Evolutionary conservation across 331 rosid species (phyloP).

Genomic region (Acacia concinna): DNA sequence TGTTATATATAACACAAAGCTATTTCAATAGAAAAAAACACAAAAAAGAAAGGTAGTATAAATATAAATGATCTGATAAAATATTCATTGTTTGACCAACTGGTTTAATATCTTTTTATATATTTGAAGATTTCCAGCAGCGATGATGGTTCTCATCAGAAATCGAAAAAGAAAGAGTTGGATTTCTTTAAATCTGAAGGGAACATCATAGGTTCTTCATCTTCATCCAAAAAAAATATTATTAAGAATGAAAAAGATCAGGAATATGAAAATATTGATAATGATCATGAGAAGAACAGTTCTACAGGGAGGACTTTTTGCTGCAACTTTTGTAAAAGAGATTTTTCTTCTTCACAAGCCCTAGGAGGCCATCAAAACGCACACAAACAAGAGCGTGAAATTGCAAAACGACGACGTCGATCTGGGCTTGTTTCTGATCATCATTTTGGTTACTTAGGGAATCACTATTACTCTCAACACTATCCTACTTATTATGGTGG

Average conservation of each 20-base stretch:
- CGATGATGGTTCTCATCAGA: constrained; percentile 3
- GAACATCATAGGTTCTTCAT: not conserved
- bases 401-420: constrained; percentile 62
- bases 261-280: not conserved
- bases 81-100: constrained; percentile 23
- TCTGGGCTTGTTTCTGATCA: constrained; percentile 30
- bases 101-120: not conserved
- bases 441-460: constrained; percentile 27
- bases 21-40: not conserved
- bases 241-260: not conserved
- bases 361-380: constrained; percentile 90
- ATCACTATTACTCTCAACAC: constrained; percentile 9
- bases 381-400: constrained; percentile 69
- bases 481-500: constrained; percentile 27
- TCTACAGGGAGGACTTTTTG: constrained; percentile 38
- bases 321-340: constrained; percentile 69
- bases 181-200: constrained; percentile 30
- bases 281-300: not conserved
- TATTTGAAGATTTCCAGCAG: constrained; percentile 30
- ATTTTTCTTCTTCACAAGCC: constrained; percentile 75
- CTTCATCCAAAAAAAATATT: constrained; percentile 19
- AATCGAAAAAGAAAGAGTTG: constrained; percentile 32
- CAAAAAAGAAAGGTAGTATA: not conserved
- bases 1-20: not conserved
- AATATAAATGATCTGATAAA: not conserved